Evolutionary conservation across 768 basidiomycete species (phyloP).

Genomic region (Panaeolus papilionaceus): DNA sequence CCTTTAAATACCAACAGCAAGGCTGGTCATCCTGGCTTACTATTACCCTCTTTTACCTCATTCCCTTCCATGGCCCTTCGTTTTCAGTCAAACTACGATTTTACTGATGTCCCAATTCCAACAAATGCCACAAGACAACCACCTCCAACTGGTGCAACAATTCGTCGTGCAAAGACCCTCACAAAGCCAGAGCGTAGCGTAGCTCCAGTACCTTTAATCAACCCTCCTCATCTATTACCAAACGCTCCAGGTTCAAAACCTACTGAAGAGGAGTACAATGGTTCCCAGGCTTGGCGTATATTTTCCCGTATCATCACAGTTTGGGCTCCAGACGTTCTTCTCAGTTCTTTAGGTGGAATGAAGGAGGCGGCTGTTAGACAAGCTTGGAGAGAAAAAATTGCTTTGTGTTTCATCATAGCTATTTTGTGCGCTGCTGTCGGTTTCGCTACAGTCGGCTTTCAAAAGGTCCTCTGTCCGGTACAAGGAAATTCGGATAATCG

Average conservation of each 20-base stretch:
- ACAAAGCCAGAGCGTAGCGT: conserved; percentile 95
- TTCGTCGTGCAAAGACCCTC: conserved; percentile 93
- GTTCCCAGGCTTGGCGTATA: conserved; percentile 76
- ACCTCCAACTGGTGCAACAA: conserved; percentile 59
- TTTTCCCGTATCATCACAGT: conserved; percentile 84
- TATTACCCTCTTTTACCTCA: conserved; percentile 30
- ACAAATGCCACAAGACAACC: conserved; percentile 64
- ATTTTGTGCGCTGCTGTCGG: conserved; percentile 82
- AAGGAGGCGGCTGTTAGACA: conserved; percentile 79
- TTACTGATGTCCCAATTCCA: conserved; percentile 72
- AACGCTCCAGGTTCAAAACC: conserved; percentile 39
- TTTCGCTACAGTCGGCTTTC: conserved; percentile 94
- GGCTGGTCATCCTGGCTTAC: conserved; percentile 29
- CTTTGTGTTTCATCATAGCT: conserved; percentile 86
- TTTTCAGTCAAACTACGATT: conserved; percentile 58
- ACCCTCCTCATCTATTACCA: conserved; percentile 62
- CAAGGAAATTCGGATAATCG: conserved; percentile 47
- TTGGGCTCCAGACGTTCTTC: conserved; percentile 86
- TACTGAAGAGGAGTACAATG: conserved; percentile 45
- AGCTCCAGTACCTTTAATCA: conserved; percentile 93
- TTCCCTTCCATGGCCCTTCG: conserved; percentile 56
- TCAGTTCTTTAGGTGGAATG: conserved; percentile 78
- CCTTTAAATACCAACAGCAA: conserved; percentile 30
- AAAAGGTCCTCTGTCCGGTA: conserved; percentile 88
- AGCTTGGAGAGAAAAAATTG: conserved; percentile 98